Evolutionary conservation across 2,329 filamentous ascomycete genomes (phyloP).

Genomic region (Colletotrichum graminicola): DNA sequence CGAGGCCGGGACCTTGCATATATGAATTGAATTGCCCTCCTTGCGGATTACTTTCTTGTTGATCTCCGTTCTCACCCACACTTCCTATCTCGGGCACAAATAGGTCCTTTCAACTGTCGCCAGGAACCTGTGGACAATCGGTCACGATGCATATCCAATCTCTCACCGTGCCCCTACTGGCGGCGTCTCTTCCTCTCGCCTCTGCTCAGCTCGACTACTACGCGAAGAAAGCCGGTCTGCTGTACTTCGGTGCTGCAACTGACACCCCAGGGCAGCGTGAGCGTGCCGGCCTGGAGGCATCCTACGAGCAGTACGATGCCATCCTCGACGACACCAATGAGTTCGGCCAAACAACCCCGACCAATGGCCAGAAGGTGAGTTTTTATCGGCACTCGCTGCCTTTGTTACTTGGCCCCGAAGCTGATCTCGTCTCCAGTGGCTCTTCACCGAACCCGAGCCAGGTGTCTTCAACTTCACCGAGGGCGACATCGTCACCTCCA

Average conservation of each 20-base stretch:
- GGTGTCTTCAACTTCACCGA: slow-evolving; percentile 71
- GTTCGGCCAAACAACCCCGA: slow-evolving; percentile 73
- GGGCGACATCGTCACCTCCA: slow-evolving; percentile 63
- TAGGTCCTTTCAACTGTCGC: slow-evolving; percentile 14
- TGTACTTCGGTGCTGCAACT: slow-evolving; percentile 74
- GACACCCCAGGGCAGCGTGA: slow-evolving; percentile 59
- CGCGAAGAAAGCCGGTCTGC: slow-evolving; percentile 64
- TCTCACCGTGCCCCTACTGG: slow-evolving; percentile 46
- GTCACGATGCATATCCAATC: slow-evolving; percentile 45
- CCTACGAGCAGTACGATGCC: slow-evolving; percentile 65
- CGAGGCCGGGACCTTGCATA: slow-evolving; percentile 35
- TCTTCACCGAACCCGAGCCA: slow-evolving; percentile 69
- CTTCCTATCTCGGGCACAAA: slow-evolving; percentile 24
- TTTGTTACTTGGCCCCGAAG: background rate
- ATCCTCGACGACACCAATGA: slow-evolving; percentile 66
- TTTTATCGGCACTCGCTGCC: background rate
- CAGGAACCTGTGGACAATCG: background rate
- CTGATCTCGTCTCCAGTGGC: slow-evolving; percentile 56
- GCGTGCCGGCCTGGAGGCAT: slow-evolving; percentile 59
- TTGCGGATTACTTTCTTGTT: background rate
- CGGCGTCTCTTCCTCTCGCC: slow-evolving; percentile 47
- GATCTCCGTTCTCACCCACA: background rate
- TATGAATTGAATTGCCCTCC: slow-evolving; percentile 34
- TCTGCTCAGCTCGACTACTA: slow-evolving; percentile 59
- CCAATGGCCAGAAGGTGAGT: slow-evolving; percentile 66